Conservation (phyloP, 441 rosid species). For the Francoa sonchifolia region DNA sequence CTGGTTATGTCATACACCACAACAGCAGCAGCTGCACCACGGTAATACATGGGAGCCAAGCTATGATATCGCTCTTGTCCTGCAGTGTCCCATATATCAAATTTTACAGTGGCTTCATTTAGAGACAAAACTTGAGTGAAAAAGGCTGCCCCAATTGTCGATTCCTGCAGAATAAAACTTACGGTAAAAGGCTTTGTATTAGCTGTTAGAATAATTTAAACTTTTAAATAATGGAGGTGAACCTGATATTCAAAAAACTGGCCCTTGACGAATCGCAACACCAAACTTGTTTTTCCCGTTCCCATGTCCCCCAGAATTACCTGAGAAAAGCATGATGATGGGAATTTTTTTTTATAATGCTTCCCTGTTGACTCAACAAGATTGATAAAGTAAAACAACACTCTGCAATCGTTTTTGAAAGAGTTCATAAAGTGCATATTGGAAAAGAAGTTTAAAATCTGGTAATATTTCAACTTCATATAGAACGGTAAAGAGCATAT, state of each 20-base stretch:
- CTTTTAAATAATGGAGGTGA: neutral
- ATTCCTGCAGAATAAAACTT: constrained; percentile 31
- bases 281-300: constrained; percentile 69
- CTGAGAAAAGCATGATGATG: constrained; percentile 18
- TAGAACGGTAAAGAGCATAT: too few species aligned
- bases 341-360: too few species aligned
- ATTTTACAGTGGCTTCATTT: constrained; percentile 53
- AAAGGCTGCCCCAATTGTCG: constrained; percentile 78
- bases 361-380: too few species aligned
- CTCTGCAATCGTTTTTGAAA: too few species aligned
- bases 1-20: constrained; percentile 64
- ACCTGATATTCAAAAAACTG: constrained; percentile 67
- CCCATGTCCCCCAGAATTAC: constrained; percentile 81
- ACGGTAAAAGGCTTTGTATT: constrained; percentile 13
- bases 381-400: too few species aligned
- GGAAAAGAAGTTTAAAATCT: too few species aligned
- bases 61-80: constrained; percentile 80
- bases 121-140: constrained; percentile 63
- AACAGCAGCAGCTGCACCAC: constrained; percentile 76
- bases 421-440: too few species aligned
- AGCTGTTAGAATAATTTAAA: too few species aligned
- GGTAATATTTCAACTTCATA: too few species aligned
- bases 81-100: constrained; percentile 82
- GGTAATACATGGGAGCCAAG: constrained; percentile 81
- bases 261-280: constrained; percentile 61